Conservation (phyloP, 2,329 filamentous ascomycete genomes). For the Xylaria sp. region DNA sequence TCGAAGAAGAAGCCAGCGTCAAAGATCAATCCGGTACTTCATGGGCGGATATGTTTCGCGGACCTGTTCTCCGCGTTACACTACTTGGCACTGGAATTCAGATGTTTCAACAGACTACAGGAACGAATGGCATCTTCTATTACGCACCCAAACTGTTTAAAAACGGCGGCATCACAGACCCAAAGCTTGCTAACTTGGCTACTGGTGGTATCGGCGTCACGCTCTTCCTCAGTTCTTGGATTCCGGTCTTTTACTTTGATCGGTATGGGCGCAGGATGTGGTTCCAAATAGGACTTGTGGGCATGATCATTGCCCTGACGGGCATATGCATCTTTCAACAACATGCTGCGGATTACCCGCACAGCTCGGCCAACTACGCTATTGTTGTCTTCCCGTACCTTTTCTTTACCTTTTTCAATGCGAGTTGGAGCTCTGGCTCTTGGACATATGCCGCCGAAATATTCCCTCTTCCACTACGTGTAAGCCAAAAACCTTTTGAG, state of each 20-base stretch:
- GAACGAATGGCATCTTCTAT: conserved; percentile 42
- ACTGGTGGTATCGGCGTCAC: conserved; percentile 40
- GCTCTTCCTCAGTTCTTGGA: conserved; percentile 40
- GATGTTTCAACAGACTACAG: conserved; percentile 39
- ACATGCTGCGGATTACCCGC: conserved; percentile 36
- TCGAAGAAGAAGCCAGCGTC: conserved; percentile 29
- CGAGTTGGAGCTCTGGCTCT: conserved; percentile 41
- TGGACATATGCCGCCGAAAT: conserved; percentile 43
- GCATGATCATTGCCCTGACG: conserved; percentile 38
- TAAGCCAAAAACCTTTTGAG: conserved; percentile 23
- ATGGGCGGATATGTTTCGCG: conserved; percentile 40
- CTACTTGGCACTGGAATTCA: conserved; percentile 40
- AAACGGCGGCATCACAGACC: conserved; percentile 35
- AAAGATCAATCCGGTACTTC: conserved; percentile 27
- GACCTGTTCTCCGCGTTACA: conserved; percentile 38
- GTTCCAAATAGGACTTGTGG: conserved; percentile 39
- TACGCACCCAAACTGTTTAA: conserved; percentile 38
- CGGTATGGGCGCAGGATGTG: conserved; percentile 41
- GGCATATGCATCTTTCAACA: conserved; percentile 39
- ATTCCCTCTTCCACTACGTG: conserved; percentile 39
- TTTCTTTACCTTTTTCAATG: conserved; percentile 42
- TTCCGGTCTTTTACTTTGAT: conserved; percentile 42
- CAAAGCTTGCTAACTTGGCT: conserved; percentile 39
- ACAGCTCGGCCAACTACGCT: conserved; percentile 34
- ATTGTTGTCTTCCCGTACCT: conserved; percentile 41